Base-by-base conservation (phyloP, 2,329 filamentous ascomycete genomes). In the Pyricularia pennisetigena region DNA sequence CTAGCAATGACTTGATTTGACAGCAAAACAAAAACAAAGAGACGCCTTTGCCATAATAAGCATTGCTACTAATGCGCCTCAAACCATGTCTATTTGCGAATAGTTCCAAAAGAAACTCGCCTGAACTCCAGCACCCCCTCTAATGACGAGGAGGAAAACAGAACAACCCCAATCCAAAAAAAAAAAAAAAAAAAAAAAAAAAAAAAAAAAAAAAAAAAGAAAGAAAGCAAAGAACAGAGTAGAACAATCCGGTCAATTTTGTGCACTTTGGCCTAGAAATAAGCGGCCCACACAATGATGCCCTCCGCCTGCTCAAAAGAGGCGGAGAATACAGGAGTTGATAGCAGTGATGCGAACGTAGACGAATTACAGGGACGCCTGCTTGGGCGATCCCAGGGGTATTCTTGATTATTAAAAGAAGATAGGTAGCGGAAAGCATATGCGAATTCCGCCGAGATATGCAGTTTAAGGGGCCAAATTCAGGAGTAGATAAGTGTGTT, bases 1-100 rank as follows among this genome's bases (percentile, higher is more conserved):
- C 41, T 54, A 54, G 41, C 20, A 54, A 54, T 54, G n/a, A n/a
- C 8, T 54, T 54, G 41, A 54, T 54, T 54, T 54, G 41, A 54
- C 8, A 54, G 20, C 4, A n/a, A 20, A n/a, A 54, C 41, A 54
- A 54, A 54, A 54, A 54, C 41, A 54, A 49, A 20, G 8, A 9
- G 20, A 54, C 41, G 20, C 41, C 41, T 6, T 20, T 54, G 41
- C 41, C 41, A n/a, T n/a, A 54, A 54, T n/a, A 54, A 65, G 30
- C 41, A 65, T 30, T 24, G 64, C 32, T 30, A 30, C 64, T 41
- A 65, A 35, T 41, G 30, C 30, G 41, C 41, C 20, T 54, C 64
- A 65, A 65, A 35, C 30, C 14, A 65, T 65, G 30, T 65, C 64
- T 65, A 65, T 65, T 30, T 23, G 32, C 26, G 64, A 49, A 41